phyloP scores from a whole-genome alignment of 2,329 filamentous ascomycete species.

The Teratosphaeria viscida region DNA sequence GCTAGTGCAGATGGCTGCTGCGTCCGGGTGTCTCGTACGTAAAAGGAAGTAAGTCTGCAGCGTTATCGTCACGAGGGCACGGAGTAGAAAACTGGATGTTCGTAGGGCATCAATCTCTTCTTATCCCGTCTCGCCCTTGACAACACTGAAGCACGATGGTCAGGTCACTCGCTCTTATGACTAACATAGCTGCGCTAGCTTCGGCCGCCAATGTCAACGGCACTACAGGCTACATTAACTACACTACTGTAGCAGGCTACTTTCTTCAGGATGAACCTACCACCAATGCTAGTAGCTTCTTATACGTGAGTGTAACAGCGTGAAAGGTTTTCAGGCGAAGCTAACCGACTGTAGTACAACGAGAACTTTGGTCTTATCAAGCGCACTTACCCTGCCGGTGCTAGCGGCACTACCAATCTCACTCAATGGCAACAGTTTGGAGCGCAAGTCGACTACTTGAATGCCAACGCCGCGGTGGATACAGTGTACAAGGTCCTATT shows the following conservation, averaged over 20 bases:
- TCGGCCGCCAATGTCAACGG: constrained; percentile 4
- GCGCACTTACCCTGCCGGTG: constrained; percentile 47
- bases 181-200: neutral
- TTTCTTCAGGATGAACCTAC: constrained; percentile 53
- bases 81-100: neutral
- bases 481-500: constrained; percentile 61
- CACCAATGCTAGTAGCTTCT: constrained; percentile 48
- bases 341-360: constrained; percentile 32
- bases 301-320: constrained; percentile 43
- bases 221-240: constrained; percentile 39
- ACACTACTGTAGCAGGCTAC: constrained; percentile 50
- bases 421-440: constrained; percentile 58
- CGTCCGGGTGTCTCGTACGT: neutral
- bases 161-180: neutral
- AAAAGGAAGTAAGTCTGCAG: neutral
- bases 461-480: constrained; percentile 36
- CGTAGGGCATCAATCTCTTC: neutral
- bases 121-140: neutral
- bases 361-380: constrained; percentile 58
- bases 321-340: neutral
- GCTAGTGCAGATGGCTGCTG: neutral
- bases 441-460: constrained; percentile 48
- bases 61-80: neutral
- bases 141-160: neutral
- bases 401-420: constrained; percentile 31